phyloP scores from a whole-genome alignment of 768 basidiomycete genomes.

The Tricholoma terreum region DNA sequence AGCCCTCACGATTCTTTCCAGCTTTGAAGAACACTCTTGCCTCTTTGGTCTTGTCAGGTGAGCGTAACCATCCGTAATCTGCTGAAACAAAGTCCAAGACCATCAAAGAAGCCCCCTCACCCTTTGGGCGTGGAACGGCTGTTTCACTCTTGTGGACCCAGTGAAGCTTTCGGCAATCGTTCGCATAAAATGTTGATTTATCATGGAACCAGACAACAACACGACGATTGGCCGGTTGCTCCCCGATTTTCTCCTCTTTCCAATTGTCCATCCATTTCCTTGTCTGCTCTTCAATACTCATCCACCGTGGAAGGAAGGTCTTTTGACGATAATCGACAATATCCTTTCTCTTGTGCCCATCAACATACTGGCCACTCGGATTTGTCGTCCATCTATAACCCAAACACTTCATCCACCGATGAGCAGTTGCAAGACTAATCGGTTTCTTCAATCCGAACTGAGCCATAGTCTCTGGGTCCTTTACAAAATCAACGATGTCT shows the following conservation, averaged over 20 bases:
- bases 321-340: neutral
- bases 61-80: slow-evolving; percentile 3
- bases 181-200: neutral
- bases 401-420: neutral
- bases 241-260: neutral
- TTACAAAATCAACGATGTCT: neutral
- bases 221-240: neutral
- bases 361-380: neutral
- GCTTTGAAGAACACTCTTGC: neutral
- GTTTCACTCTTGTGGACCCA: neutral
- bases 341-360: neutral
- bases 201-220: neutral
- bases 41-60: neutral
- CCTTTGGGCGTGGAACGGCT: neutral
- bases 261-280: neutral
- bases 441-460: neutral
- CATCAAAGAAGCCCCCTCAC: neutral
- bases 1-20: slow-evolving; percentile 2
- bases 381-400: neutral
- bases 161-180: neutral
- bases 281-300: neutral
- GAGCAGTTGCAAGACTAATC: neutral
- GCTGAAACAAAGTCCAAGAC: slow-evolving; percentile 7
- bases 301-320: neutral
- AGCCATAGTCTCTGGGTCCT: neutral